Percentiles rank a stretch among this genome's conserved stretches.
These are phyloP conservation scores for Aspergillus unguis DNA, from an alignment of 2,329 filamentous ascomycete genomes.

Conservation along the genomic window DNA sequence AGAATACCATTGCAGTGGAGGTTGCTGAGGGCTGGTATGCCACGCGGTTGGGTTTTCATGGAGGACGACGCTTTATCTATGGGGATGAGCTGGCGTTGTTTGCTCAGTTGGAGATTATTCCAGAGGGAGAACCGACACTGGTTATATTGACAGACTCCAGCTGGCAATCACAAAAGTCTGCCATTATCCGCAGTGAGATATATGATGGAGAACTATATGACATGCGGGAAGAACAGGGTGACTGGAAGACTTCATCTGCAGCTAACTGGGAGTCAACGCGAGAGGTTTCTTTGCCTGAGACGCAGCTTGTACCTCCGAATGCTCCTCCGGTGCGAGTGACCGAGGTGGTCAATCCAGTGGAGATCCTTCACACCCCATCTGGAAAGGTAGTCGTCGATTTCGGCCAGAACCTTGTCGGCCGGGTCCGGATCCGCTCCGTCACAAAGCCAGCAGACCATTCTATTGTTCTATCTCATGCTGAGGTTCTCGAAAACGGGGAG, in stretches of 20 bases:
- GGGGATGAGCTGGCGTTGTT: constrained; percentile 26
- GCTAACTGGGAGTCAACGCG: constrained; percentile 29
- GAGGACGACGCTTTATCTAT: constrained; percentile 21
- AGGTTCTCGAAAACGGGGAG: constrained; percentile 53
- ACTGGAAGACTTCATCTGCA: constrained; percentile 20
- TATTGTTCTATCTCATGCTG: constrained; percentile 48
- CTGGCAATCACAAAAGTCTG: constrained; percentile 23
- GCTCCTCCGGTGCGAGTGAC: constrained; percentile 45
- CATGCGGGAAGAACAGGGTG: constrained; percentile 30
- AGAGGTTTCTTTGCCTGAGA: constrained; percentile 29
- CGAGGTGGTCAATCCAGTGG: constrained; percentile 26
- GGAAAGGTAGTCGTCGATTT: constrained; percentile 55
- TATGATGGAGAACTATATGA: constrained; percentile 56
- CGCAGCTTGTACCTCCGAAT: constrained; percentile 41
- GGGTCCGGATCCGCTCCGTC: constrained; percentile 37
- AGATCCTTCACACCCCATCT: constrained; percentile 34
- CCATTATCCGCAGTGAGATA: constrained; percentile 39
- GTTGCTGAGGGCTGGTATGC: constrained; percentile 53
- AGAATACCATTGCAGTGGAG: constrained; percentile 43
- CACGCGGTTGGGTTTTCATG: constrained; percentile 31
- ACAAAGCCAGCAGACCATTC: constrained; percentile 14
- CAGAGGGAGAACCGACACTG: constrained; percentile 12
- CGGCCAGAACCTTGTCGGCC: constrained; percentile 58
- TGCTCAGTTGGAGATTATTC: constrained; percentile 28
- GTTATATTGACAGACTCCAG: constrained; percentile 19